These are phyloP conservation scores for Aspergillus bridgeri DNA, from an alignment of 495 filamentous ascomycete genomes.

Conservation along the genomic window DNA sequence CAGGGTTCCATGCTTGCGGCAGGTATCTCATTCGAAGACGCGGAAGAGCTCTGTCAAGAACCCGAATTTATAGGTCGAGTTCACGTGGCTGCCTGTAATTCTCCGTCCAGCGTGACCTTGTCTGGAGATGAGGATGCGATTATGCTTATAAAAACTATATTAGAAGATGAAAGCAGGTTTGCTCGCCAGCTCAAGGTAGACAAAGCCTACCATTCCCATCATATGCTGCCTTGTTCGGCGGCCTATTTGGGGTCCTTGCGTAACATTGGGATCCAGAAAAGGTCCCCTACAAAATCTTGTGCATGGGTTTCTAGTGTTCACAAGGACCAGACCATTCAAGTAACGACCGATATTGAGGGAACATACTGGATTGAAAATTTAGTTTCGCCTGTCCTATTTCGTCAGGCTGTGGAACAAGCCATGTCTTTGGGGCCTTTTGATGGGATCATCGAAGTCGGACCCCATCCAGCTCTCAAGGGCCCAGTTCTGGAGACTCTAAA, in stretches of 20 bases:
- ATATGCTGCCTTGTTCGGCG: slow-evolving; percentile 42
- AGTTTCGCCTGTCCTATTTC: slow-evolving; percentile 33
- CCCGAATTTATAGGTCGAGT: slow-evolving; percentile 26
- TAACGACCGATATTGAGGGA: no score
- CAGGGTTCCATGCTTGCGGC: slow-evolving; percentile 28
- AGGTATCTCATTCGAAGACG: slow-evolving; percentile 18
- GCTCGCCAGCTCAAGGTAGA: slow-evolving; percentile 36
- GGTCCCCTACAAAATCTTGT: no score
- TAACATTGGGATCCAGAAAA: slow-evolving; percentile 4
- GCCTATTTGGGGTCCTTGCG: slow-evolving; percentile 35
- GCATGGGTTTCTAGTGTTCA: no score
- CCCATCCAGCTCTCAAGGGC: slow-evolving; percentile 9
- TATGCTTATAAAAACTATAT: slow-evolving; percentile 28
- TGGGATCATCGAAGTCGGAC: slow-evolving; percentile 18
- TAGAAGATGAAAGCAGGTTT: slow-evolving; percentile 45
- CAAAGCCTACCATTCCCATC: slow-evolving; percentile 39
- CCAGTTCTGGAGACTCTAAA: background rate
- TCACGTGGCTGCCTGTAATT: slow-evolving; percentile 33
- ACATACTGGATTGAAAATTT: slow-evolving; percentile 13
- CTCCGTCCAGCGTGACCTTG: slow-evolving; percentile 30
- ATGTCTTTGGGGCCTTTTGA: slow-evolving; percentile 7
- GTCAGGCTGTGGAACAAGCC: slow-evolving; percentile 21
- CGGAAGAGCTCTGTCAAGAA: slow-evolving; percentile 32
- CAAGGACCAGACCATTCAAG: no score
- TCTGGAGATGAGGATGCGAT: slow-evolving; percentile 45